Conservation (phyloP, 225 moss, liverwort and hornwort species). For the Climacium dendroides region DNA sequence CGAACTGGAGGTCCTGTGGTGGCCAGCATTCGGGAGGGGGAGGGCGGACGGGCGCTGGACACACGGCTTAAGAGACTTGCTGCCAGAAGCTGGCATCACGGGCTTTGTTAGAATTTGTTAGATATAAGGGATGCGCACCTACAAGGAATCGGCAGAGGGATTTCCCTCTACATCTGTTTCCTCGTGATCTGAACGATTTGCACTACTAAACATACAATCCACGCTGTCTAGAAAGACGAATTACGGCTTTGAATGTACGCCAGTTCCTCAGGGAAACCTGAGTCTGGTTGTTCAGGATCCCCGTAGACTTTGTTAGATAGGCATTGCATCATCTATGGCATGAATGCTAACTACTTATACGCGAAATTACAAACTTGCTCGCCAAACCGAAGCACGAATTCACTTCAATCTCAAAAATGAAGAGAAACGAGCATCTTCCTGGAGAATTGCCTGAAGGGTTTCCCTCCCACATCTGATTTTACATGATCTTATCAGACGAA, state of each 20-base stretch:
- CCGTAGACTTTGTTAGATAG: not conserved
- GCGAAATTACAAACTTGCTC: not conserved
- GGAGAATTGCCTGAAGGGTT: too few relatives aligned
- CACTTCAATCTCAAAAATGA: not conserved
- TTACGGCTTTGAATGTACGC: not conserved
- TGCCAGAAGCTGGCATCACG: not conserved
- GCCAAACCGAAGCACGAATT: not conserved
- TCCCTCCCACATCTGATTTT: not conserved
- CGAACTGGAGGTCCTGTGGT: not conserved
- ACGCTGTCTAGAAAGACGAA: not conserved
- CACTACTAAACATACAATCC: too few relatives aligned
- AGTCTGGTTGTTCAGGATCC: not conserved
- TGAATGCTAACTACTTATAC: not conserved
- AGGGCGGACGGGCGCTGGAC: not conserved
- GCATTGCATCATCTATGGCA: not conserved
- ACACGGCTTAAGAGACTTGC: not conserved
- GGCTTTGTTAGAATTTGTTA: not conserved
- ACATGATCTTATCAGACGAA: not conserved
- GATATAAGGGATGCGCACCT: not conserved
- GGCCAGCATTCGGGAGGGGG: constrained; percentile 3
- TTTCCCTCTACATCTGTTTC: not conserved
- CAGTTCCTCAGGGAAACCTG: not conserved
- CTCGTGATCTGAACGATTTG: not conserved
- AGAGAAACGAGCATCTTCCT: not conserved
- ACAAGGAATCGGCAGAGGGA: not conserved